These are phyloP conservation scores for Floccularia luteovirens DNA, from an alignment of 768 basidiomycete genomes.

Conservation along the genomic window DNA sequence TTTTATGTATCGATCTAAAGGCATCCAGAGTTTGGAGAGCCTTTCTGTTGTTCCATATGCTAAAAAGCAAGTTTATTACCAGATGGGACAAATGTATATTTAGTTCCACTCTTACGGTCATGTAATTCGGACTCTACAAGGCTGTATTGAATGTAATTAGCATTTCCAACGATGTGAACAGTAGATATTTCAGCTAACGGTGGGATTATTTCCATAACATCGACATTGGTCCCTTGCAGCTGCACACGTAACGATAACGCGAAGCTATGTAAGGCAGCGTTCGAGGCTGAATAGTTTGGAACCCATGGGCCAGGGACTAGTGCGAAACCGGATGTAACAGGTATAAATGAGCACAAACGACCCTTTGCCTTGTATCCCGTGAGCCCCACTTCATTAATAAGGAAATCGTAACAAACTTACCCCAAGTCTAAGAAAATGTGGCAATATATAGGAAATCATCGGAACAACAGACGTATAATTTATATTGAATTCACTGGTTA, in stretches of 20 bases:
- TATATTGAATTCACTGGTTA: conserved; percentile 38
- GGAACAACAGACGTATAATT: conserved; percentile 49
- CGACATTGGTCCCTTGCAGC: conserved; percentile 39
- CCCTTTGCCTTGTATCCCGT: conserved; percentile 27
- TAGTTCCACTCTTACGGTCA: conserved; percentile 30
- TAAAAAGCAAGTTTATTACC: conserved; percentile 11
- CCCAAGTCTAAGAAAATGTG: conserved; percentile 47
- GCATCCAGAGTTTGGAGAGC: conserved; percentile 49
- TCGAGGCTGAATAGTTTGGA: conserved; percentile 47
- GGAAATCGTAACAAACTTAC: conserved; percentile 21
- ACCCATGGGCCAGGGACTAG: conserved; percentile 34
- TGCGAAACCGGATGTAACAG: conserved; percentile 46
- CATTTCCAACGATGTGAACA: neutral
- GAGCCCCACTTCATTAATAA: neutral
- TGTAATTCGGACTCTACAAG: conserved; percentile 58
- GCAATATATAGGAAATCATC: conserved; percentile 39
- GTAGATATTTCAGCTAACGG: conserved; percentile 30
- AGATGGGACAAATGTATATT: neutral
- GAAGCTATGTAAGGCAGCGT: conserved; percentile 51
- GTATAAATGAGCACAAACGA: conserved; percentile 37
- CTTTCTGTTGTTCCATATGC: conserved; percentile 42
- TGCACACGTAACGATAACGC: conserved; percentile 37
- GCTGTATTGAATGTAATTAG: conserved; percentile 15
- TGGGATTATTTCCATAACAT: conserved; percentile 50
- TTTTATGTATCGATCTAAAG: conserved; percentile 36